Percentiles rank a stretch among this genome's conserved stretches.
Evolutionary conservation across 2,329 filamentous ascomycete genomes (phyloP).

Genomic region (Ophiostoma triangulosporum): DNA sequence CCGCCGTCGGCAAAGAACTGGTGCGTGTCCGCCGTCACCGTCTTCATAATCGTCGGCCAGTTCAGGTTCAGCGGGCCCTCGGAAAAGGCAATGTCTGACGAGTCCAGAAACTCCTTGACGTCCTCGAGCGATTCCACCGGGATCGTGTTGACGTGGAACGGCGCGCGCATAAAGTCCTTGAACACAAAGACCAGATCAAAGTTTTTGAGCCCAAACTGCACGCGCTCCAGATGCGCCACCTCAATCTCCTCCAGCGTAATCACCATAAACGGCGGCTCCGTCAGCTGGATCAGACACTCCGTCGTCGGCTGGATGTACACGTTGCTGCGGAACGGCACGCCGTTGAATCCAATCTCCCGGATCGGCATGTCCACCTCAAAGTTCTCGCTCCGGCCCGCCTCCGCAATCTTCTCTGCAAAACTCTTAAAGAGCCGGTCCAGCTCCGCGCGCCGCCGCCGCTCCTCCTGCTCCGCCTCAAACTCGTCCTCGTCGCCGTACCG

Average conservation of each 20-base stretch:
- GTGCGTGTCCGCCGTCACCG: slow-evolving; percentile 84
- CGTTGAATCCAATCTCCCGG: slow-evolving; percentile 89
- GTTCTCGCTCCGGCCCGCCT: slow-evolving; percentile 80
- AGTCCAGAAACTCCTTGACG: slow-evolving; percentile 96
- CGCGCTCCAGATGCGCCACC: slow-evolving; percentile 88
- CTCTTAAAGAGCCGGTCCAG: slow-evolving; percentile 91
- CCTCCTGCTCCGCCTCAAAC: slow-evolving; percentile 96
- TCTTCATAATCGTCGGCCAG: slow-evolving; percentile 99
- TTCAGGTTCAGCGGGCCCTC: slow-evolving; percentile 96
- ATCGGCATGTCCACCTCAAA: slow-evolving; percentile 94
- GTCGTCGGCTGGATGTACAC: slow-evolving; percentile 94
- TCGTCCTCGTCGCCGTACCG: slow-evolving; percentile 97
- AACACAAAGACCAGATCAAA: slow-evolving; percentile 98
- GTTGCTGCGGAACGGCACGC: slow-evolving; percentile 89
- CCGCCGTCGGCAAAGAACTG: slow-evolving; percentile 91
- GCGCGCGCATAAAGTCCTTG: slow-evolving; percentile 87
- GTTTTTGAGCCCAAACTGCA: slow-evolving; percentile 94
- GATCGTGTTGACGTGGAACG: slow-evolving; percentile 94
- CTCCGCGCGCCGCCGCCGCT: slow-evolving; percentile 77
- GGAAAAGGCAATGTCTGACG: slow-evolving; percentile 82
- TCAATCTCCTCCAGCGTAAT: slow-evolving; percentile 93
- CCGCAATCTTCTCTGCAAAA: slow-evolving; percentile 94
- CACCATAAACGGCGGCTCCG: slow-evolving; percentile 92
- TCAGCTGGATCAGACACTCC: slow-evolving; percentile 91
- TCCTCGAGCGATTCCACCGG: slow-evolving; percentile 88